Evolutionary conservation across 116 monocot species (phyloP).

Genomic region (Phalaenopsis hybrid): DNA sequence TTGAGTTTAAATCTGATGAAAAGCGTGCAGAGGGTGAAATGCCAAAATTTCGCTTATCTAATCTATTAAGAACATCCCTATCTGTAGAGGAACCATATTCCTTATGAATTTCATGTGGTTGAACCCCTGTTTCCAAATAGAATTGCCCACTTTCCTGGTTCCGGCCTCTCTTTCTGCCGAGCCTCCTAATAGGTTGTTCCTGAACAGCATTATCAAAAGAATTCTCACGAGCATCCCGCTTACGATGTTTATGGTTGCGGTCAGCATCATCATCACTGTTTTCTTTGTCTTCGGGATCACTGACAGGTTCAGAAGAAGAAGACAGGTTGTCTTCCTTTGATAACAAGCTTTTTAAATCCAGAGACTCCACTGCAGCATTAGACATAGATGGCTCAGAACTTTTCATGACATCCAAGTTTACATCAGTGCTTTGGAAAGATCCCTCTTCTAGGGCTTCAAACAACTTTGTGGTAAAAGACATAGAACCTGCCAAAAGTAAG

Average conservation of each 20-base stretch:
- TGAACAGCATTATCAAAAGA: constrained; percentile 34
- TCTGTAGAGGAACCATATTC: constrained; percentile 30
- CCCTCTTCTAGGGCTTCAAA: constrained; percentile 59
- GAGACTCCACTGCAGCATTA: constrained; percentile 18
- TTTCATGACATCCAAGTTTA: constrained; percentile 22
- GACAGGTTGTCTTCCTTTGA: constrained; percentile 27
- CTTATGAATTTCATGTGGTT: constrained; percentile 25
- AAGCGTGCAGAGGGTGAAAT: constrained; percentile 4
- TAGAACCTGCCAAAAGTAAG: constrained; percentile 34
- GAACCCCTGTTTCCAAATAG: constrained; percentile 23
- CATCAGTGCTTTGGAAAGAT: constrained; percentile 21
- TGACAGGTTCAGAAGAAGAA: constrained; percentile 41
- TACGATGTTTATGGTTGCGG: constrained; percentile 97
- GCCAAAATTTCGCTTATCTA: constrained; percentile 37
- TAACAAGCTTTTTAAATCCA: constrained; percentile 17
- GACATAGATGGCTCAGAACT: constrained; percentile 29
- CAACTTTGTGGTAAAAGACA: constrained; percentile 39
- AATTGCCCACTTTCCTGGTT: constrained; percentile 43
- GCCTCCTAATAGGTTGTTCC: constrained; percentile 31
- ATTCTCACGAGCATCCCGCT: constrained; percentile 47
- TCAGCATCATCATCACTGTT: constrained; percentile 89
- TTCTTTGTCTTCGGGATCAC: constrained; percentile 71
- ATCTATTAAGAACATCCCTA: constrained; percentile 31
- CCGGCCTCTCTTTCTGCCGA: constrained; percentile 38
- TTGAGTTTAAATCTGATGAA: constrained; percentile 30